These are phyloP conservation scores for Barnettozyma californica DNA, from an alignment of 805 yeast genomes.

Conservation along the genomic window DNA sequence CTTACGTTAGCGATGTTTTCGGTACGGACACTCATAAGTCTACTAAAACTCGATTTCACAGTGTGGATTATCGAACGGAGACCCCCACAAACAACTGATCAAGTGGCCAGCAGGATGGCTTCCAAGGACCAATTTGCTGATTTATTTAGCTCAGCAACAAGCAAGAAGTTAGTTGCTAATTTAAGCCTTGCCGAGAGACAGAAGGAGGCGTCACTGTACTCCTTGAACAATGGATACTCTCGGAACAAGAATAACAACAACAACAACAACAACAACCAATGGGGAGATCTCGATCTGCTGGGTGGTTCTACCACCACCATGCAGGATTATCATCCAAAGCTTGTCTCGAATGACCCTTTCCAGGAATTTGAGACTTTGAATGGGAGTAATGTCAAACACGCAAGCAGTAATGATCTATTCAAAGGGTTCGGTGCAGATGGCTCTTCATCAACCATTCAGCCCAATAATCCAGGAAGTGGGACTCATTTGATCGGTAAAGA, in stretches of 20 bases:
- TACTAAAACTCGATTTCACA: not conserved
- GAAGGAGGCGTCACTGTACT: constrained; percentile 13
- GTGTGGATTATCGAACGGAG: not conserved
- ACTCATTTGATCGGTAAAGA: not conserved
- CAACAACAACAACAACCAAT: constrained; percentile 16
- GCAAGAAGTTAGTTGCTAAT: constrained; percentile 24
- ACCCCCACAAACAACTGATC: not conserved
- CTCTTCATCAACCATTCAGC: not conserved
- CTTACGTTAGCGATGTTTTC: not conserved
- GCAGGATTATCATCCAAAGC: not conserved
- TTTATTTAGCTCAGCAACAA: constrained; percentile 17
- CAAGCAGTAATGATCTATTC: constrained; percentile 9
- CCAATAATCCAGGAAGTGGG: not conserved
- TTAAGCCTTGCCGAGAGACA: constrained; percentile 33
- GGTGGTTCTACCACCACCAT: constrained; percentile 5
- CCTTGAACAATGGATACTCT: not conserved
- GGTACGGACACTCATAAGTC: not conserved
- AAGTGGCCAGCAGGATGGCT: not conserved
- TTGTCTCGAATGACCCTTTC: constrained; percentile 12
- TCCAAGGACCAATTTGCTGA: constrained; percentile 26
- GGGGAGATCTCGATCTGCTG: constrained; percentile 37
- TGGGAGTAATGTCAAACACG: not conserved
- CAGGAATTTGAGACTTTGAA: constrained; percentile 21
- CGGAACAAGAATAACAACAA: not conserved
- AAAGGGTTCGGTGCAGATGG: constrained; percentile 14